Base-by-base conservation (phyloP, 2,329 filamentous ascomycete genomes). In the Elsinoe arachidis region DNA sequence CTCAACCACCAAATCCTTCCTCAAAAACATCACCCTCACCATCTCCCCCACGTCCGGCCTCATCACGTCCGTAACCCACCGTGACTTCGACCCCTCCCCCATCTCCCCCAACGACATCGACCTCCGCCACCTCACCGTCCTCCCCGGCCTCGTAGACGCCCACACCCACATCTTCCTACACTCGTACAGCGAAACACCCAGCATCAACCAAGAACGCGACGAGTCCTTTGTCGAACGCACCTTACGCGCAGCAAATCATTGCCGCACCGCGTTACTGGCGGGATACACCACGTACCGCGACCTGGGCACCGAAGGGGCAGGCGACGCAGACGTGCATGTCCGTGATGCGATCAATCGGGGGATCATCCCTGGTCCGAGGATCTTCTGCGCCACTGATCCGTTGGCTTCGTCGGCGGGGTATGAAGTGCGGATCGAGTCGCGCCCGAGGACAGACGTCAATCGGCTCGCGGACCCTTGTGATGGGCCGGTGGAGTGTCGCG, bases 201-300 rank as follows among this genome's bases (percentile, higher is more conserved):
- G 72, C 4, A 60, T 72, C 3, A 65, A 77, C 38, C 81, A 84
- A 63, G 78, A 81, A 67, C 76, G 80, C 35, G 79, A 83, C 60
- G 79, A 83, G 62, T 79, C 78, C 57, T 66, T 79, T n/a, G 74
- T 81, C 6, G 81, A 84, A 63, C 72, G 80, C 19, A 72, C 77
- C 21, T 74, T 84, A 49, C 76, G 81, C 15, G 76, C 77, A 0
- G 76, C 76, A 6, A 79, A 81, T 59, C 76, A 81, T 60, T 74
- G 74, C 59, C 76, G 76, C 44, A 71, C 73, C 0, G 80, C 78
- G 1, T 70, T 84, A 9, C 67, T 78, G 17, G 78, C 80, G 0
- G 81, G 81, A 5, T 83, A 79, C 69, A 84, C 80, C 0, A 82
- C 79, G 1, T 81, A 81, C 65, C 72, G 80, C 9, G 80, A 82